Base-by-base conservation (phyloP, 305 asterid genomes). In the Fraxinus sp. region DNA sequence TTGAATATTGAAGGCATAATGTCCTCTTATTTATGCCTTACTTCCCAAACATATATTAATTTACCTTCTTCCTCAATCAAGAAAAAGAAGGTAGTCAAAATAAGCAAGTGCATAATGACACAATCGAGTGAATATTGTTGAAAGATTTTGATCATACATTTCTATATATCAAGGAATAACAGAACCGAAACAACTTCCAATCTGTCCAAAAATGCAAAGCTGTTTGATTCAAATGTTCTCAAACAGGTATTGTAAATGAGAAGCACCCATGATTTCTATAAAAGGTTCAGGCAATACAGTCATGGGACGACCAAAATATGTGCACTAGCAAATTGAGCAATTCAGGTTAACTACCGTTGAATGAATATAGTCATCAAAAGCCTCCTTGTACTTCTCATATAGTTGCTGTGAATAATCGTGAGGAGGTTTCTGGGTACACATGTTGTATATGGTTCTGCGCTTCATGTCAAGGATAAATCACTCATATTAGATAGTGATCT, bases 351-450 rank as follows among this genome's bases (percentile, higher is more conserved):
- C 86, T 84, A 92, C 97, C 64, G 80, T 83, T 22, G 91, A 83
- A n/a, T 13, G 74, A 59, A 93, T 85, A 81, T 93, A 88, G 0
- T 83, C 94, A 20, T 85, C 88, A 88, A 89, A 76, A 59, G 86
- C 49, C 78, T 85, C 88, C 84, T 83, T 86, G 88, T 91, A 92
- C 77, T 80, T 90, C 16, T 87, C 91, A 66, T 92, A 91, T n/a
- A 92, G 87, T 84, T 86, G 87, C 84, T 85, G 86, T 59, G 91
- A 88, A 82, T 88, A 88, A 76, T 90, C 90, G 77, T 88, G 81
- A 1, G 91, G 93, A 16, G 91, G 88, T 77, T 89, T 87, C 74
- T 91, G 94, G 1, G 86, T 82, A 80, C 92, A 89, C 93, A 91
- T 86, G 82, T 86, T 78, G 62, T 89, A 90, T 75, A 90, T 83